These are phyloP conservation scores for Penicillium samsonianum DNA, from an alignment of 495 filamentous ascomycete genomes.

Conservation along the genomic window DNA sequence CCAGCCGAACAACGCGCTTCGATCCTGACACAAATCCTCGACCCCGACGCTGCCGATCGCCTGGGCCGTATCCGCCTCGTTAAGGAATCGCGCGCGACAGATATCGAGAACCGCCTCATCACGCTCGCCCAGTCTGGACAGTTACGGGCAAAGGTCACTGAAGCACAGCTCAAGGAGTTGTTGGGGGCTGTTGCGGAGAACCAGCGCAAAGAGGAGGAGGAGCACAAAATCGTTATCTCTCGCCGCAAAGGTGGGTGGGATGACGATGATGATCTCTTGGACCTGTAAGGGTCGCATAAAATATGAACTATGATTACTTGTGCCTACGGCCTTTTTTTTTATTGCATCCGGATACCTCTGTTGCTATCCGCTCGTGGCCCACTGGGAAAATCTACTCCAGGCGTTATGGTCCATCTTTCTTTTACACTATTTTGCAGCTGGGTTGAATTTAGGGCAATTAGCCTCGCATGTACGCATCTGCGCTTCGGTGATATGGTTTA, in stretches of 20 bases:
- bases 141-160: conserved; percentile 82
- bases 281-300: conserved; percentile 43
- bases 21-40: conserved; percentile 88
- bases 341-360: conserved; percentile 12
- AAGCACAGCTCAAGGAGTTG: conserved; percentile 90
- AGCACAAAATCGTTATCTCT: conserved; percentile 80
- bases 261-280: conserved; percentile 82
- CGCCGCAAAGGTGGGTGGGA: conserved; percentile 84
- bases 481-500: conserved; percentile 10
- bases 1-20: conserved; percentile 58
- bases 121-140: conserved; percentile 87
- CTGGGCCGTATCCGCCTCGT: conserved; percentile 93
- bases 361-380: conserved; percentile 3
- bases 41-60: conserved; percentile 89
- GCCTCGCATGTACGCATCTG: conserved; percentile 4
- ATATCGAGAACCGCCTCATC: conserved; percentile 91
- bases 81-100: conserved; percentile 84
- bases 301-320: conserved; percentile 1
- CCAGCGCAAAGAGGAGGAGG: conserved; percentile 56
- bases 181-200: conserved; percentile 79
- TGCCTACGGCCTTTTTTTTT: conserved; percentile 8
- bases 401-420: conserved; percentile 19
- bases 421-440: conserved; percentile 10
- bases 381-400: conserved; percentile 14
- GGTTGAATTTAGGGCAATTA: conserved; percentile 1